phyloP scores from a whole-genome alignment of 2,329 filamentous ascomycete genomes.

The Botrytis fragariae region DNA sequence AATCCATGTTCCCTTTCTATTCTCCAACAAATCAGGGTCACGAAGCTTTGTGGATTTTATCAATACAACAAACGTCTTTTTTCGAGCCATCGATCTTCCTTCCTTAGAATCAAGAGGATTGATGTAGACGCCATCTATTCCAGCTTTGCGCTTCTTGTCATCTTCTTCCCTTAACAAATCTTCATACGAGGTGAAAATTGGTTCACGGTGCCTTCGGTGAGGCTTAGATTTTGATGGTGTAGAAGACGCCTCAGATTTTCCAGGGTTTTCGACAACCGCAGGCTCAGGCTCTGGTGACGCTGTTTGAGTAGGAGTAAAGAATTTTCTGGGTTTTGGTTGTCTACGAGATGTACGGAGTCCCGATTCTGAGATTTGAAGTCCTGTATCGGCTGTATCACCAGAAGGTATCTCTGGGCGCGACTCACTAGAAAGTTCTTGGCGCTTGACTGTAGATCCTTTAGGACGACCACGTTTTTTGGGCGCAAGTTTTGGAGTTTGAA shows the following conservation, averaged over 20 bases:
- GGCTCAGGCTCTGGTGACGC: slow-evolving; percentile 3
- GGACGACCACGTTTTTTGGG: slow-evolving; percentile 20
- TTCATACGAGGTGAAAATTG: slow-evolving; percentile 20
- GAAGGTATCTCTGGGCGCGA: not conserved
- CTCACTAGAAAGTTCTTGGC: not conserved
- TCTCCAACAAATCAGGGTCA: slow-evolving; percentile 23
- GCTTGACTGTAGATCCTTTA: slow-evolving; percentile 10
- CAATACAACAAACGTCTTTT: slow-evolving; percentile 37
- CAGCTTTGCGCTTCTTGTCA: slow-evolving; percentile 22
- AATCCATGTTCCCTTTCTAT: slow-evolving; percentile 26
- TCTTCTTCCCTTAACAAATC: slow-evolving; percentile 20
- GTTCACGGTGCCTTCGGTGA: not conserved
- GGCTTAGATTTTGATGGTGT: not conserved
- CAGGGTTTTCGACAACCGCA: not conserved
- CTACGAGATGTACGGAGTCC: slow-evolving; percentile 17
- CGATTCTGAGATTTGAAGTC: slow-evolving; percentile 13
- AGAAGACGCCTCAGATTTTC: not conserved
- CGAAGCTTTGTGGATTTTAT: slow-evolving; percentile 37
- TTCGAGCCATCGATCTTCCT: slow-evolving; percentile 34
- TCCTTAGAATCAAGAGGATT: slow-evolving; percentile 23
- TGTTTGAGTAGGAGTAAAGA: not conserved
- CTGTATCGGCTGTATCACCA: not conserved
- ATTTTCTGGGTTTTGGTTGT: slow-evolving; percentile 16
- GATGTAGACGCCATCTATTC: slow-evolving; percentile 24
- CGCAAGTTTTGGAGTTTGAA: not conserved